Evolutionary conservation across 1,284 basidiomycete species (phyloP).

Genomic region (Tremellales sp.): DNA sequence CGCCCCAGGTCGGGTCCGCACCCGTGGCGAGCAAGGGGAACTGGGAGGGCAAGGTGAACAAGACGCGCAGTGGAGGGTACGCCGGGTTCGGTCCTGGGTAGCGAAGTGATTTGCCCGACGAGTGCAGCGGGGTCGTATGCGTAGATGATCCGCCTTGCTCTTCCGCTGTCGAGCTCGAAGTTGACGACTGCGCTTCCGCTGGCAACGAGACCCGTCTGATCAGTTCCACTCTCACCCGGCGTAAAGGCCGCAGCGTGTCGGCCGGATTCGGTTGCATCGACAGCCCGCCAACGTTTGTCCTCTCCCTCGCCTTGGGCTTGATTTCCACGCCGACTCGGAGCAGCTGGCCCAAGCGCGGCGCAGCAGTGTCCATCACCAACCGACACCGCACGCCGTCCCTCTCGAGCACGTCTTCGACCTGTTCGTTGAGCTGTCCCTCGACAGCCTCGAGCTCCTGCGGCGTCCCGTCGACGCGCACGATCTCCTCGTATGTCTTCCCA

Average conservation of each 20-base stretch:
- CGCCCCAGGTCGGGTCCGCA: conserved; percentile 38
- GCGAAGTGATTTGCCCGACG: conserved; percentile 45
- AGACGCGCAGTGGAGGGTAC: conserved; percentile 39
- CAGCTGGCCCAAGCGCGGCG: conserved; percentile 32
- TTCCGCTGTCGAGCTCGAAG: conserved; percentile 3
- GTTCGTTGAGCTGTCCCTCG: too few relatives aligned
- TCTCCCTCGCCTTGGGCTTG: conserved; percentile 24
- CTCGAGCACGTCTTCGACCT: conserved; percentile 30
- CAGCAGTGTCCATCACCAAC: conserved; percentile 29
- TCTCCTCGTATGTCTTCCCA: conserved; percentile 24
- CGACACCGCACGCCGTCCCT: conserved; percentile 29
- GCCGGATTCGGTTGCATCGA: conserved; percentile 30
- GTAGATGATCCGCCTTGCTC: neutral
- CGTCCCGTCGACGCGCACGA: conserved; percentile 35
- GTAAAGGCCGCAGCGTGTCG: conserved; percentile 31
- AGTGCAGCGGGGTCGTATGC: conserved; percentile 35
- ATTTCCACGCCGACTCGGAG: conserved; percentile 42
- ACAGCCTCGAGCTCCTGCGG: too few relatives aligned
- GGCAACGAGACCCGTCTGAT: conserved; percentile 24
- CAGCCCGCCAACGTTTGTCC: conserved; percentile 31
- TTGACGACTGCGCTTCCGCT: conserved; percentile 2
- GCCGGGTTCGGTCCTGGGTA: conserved; percentile 33
- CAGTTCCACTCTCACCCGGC: conserved; percentile 43
- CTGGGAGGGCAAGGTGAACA: conserved; percentile 46
- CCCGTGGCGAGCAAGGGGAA: conserved; percentile 24